Evolutionary conservation across 1,284 basidiomycete genomes (phyloP), one percentile per base, ranked within the genome.

Genomic region (Rhodotorula sp.): DNA sequence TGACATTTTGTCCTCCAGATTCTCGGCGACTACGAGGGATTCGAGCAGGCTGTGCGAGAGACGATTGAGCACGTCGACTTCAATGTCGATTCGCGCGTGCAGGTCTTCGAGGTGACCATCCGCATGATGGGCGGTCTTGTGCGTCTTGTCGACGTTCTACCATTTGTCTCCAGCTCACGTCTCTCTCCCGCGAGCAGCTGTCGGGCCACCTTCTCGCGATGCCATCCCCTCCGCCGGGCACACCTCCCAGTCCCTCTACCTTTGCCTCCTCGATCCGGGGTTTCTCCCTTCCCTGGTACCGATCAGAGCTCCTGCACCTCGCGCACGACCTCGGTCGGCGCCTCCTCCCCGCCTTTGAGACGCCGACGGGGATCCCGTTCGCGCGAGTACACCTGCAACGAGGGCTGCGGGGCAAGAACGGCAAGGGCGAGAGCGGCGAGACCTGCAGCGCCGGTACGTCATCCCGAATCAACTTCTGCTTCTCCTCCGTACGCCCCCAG

Each of bases 331-430:
- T 97, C 4, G 95, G 91, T 0, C 84, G 88, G 70, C 86, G 94
- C 64, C 81, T 97, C 52, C 81, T 97, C 17, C 93, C 93, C 7
- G 95, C 95, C 4, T 97, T 97, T 81, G 64, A 74, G 4, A 94
- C 92, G 4, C 87, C 89, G 0, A 97, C 93, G 0, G 93, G 93
- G 12, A 84, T 97, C 66, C 94, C 94, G 10, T 93, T 88, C 79
- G 92, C 95, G 61, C 87, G 94, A 81, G 91, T 92, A 49, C 91
- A 93, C 79, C 84, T 93, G 52, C 87, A 89, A 17, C 86, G 60
- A 1, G 75, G 72, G 3, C 19, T 74, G 12, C 52, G 60, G 48
- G 63, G 66, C 8, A 64, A 64, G 45, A 56, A 55, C 23, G 70
- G 70, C 7, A 72, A 63, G 55, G 64, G 50, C 16, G 70, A 72